Conservation (phyloP, 805 yeast genomes). For the Lachancea thermotolerans region DNA sequence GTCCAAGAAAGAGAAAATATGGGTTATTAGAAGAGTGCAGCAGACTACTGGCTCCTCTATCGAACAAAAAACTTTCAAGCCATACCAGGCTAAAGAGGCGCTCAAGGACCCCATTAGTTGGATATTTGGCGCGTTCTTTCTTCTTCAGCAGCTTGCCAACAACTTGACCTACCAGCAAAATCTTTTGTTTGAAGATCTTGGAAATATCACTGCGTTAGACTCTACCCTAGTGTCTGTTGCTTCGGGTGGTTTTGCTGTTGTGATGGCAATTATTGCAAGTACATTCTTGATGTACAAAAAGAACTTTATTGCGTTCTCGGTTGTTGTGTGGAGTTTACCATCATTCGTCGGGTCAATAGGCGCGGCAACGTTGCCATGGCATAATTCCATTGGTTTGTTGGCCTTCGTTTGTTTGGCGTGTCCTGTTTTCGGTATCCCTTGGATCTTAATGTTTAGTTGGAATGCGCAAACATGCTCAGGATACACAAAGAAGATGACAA, state of each 20-base stretch:
- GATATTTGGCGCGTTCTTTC: constrained; percentile 36
- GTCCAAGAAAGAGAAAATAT: constrained; percentile 42
- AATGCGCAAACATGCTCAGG: constrained; percentile 36
- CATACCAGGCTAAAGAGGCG: constrained; percentile 43
- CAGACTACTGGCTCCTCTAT: constrained; percentile 35
- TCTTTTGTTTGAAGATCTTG: constrained; percentile 40
- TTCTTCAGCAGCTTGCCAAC: constrained; percentile 45
- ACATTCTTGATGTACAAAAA: constrained; percentile 29
- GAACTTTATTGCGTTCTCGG: constrained; percentile 35
- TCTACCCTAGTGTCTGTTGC: constrained; percentile 51
- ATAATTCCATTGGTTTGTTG: constrained; percentile 38
- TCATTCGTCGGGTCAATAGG: constrained; percentile 41
- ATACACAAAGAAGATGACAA: constrained; percentile 43
- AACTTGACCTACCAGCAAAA: constrained; percentile 49
- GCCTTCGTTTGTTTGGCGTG: constrained; percentile 45
- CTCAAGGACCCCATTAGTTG: constrained; percentile 43
- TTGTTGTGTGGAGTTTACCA: constrained; percentile 37
- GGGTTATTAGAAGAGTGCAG: constrained; percentile 42
- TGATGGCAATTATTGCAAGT: constrained; percentile 37
- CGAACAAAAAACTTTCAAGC: constrained; percentile 43
- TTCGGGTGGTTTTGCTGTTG: constrained; percentile 42
- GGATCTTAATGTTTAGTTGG: constrained; percentile 35
- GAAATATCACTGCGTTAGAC: constrained; percentile 37
- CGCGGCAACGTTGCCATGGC: constrained; percentile 40
- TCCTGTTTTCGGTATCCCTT: constrained; percentile 37